A percentile compares a stretch with the other conserved stretches of the same genome.
phyloP scores from a whole-genome alignment of 306 rosid genomes.

The Inga laurina region DNA sequence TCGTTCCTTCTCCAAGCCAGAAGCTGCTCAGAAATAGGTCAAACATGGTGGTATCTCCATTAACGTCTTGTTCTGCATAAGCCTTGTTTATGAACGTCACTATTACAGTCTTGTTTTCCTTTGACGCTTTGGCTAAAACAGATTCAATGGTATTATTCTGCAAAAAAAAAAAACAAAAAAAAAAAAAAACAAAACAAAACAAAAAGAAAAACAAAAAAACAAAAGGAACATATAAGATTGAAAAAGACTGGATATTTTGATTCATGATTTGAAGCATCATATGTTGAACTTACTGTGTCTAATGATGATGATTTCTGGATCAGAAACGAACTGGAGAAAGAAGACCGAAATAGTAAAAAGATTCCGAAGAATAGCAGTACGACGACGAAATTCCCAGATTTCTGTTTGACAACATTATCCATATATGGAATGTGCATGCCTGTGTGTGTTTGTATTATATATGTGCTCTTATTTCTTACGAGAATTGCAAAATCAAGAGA shows the following conservation, averaged over 20 bases:
- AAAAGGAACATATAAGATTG: too few relatives aligned
- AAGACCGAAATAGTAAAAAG: constrained; percentile 42
- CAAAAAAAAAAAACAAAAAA: too few relatives aligned
- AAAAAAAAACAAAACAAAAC: too few relatives aligned
- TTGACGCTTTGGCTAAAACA: background rate
- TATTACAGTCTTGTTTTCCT: background rate
- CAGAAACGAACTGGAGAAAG: background rate
- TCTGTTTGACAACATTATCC: constrained; percentile 31
- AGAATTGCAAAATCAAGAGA: too few relatives aligned
- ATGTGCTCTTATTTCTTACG: too few relatives aligned
- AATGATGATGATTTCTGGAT: background rate
- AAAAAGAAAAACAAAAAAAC: too few relatives aligned
- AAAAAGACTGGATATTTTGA: background rate
- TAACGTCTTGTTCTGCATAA: background rate
- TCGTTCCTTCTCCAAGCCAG: background rate
- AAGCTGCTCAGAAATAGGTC: background rate
- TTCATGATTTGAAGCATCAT: background rate
- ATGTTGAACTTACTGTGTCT: background rate
- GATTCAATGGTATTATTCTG: background rate
- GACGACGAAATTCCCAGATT: constrained; percentile 27
- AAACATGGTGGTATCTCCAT: background rate
- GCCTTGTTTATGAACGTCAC: background rate
- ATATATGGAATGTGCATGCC: background rate
- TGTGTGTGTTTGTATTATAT: too few relatives aligned
- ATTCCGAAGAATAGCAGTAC: constrained; percentile 38